Evolutionary conservation across 1,139 yeast genomes (phyloP).

Genomic region (Yamadazyma sp.): DNA sequence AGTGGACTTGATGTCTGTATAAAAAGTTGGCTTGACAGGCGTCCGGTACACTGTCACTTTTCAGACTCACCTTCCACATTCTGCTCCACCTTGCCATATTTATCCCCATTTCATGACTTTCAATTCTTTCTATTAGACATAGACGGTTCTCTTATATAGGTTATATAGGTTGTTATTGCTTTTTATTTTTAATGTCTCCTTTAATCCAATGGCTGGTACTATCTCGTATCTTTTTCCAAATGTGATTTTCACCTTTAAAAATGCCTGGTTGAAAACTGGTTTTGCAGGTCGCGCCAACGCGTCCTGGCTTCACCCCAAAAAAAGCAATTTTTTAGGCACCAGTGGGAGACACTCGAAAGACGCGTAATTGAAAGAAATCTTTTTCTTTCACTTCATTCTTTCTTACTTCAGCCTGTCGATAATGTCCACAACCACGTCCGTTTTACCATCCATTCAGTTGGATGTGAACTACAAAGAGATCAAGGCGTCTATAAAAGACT

Average conservation of each 20-base stretch:
- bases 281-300: no score
- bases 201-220: no score
- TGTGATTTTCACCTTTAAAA: no score
- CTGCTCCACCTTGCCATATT: neutral
- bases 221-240: no score
- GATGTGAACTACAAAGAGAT: constrained; percentile 64
- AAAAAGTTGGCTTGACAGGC: no score
- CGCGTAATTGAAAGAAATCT: constrained; percentile 5
- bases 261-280: no score
- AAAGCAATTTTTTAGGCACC: neutral
- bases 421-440: constrained; percentile 37
- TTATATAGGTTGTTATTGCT: constrained; percentile 1
- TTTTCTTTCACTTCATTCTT: constrained; percentile 2
- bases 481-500: constrained; percentile 52
- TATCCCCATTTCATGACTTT: neutral
- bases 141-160: constrained; percentile 1
- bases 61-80: neutral
- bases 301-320: no score
- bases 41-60: neutral
- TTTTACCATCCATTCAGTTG: constrained; percentile 57
- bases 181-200: no score
- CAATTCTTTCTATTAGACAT: constrained; percentile 1
- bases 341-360: neutral
- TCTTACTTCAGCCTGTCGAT: constrained; percentile 2
- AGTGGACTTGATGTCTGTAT: constrained; percentile 49